Evolutionary conservation across 2,329 filamentous ascomycete species (phyloP), one percentile per base, ranked within the genome.

Genomic region (Pseudogymnoascus destructans): DNA sequence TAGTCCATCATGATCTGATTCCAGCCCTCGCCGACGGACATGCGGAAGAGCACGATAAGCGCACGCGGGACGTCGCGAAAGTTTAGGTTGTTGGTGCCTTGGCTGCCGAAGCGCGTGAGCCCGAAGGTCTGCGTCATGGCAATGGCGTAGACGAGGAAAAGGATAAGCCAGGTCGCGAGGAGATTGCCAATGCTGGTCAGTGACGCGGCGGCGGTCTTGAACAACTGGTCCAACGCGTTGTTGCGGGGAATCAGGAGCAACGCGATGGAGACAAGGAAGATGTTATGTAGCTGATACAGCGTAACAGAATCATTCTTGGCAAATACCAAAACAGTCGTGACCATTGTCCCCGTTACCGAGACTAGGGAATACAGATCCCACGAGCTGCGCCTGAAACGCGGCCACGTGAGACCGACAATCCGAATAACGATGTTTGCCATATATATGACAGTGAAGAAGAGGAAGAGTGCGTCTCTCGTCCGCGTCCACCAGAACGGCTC

Each of bases 1-100:
- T 85, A 97, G 69, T 98, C 92, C 74, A 95, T 89, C 93, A 98
- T 98, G 61, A 96, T 77, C 65, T 88, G 73, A 69, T 98, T 98
- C 93, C 93, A 98, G 15, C 90, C 91, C 73, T 98, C 93, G 58
- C 93, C 93, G 61, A 87, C 86, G 73, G 89, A 95, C 78, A 89
- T 93, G 38, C 89, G 83, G 74, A 97, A 98, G 2, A 98, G 80
- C 23, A 98, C 75, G 60, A 98, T 93, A 27, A 98, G 77, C 0
- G 93, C 89, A 68, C 95, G 95, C 0, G 93, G 91, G 0, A 98
- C 91, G 4, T 85, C 95, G 57, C 93, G 84, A 71, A 98, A 92
- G 70, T 98, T 98, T 70, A 92, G 74, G 67, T 96, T 92, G 67
- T 80, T 83, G 57, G 74, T 81, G 67, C 90, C 89, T 27, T 84